A percentile compares a stretch with the other conserved stretches of the same genome.
Evolutionary conservation across 257 asterid genomes (phyloP).

Genomic region (Solanum paucissectum): DNA sequence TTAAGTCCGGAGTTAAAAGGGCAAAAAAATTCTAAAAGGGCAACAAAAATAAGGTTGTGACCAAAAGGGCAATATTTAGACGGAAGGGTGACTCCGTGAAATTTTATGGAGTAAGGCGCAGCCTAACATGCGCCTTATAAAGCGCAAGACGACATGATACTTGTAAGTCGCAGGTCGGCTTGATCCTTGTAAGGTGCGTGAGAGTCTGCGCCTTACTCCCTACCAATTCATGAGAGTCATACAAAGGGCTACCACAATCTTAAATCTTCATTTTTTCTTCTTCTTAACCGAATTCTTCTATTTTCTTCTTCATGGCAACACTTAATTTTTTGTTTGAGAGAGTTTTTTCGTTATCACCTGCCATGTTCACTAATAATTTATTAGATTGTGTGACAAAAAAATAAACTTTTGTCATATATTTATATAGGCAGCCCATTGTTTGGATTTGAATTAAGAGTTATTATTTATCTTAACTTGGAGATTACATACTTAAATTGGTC

Average conservation of each 20-base stretch:
- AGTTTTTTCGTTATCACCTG: background rate
- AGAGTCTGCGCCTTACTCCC: background rate
- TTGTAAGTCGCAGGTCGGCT: no score
- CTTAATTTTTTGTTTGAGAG: background rate
- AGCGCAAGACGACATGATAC: no score
- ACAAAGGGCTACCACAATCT: slow-evolving; percentile 70
- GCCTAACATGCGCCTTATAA: no score
- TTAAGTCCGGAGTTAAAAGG: no score
- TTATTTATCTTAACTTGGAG: background rate
- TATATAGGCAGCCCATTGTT: background rate
- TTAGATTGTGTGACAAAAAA: background rate
- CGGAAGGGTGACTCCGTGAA: no score
- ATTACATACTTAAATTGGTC: background rate
- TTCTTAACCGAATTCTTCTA: background rate
- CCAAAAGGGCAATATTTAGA: no score
- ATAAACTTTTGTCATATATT: background rate
- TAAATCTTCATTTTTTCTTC: slow-evolving; percentile 12
- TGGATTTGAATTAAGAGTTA: background rate
- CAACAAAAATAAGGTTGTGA: no score
- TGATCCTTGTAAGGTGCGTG: background rate
- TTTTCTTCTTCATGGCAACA: background rate
- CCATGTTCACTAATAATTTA: background rate
- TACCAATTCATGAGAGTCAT: slow-evolving; percentile 51
- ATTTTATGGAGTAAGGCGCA: no score
- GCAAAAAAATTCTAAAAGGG: no score